These are phyloP conservation scores for Dicorynia guianensis DNA, from an alignment of 306 rosid genomes.

Conservation along the genomic window DNA sequence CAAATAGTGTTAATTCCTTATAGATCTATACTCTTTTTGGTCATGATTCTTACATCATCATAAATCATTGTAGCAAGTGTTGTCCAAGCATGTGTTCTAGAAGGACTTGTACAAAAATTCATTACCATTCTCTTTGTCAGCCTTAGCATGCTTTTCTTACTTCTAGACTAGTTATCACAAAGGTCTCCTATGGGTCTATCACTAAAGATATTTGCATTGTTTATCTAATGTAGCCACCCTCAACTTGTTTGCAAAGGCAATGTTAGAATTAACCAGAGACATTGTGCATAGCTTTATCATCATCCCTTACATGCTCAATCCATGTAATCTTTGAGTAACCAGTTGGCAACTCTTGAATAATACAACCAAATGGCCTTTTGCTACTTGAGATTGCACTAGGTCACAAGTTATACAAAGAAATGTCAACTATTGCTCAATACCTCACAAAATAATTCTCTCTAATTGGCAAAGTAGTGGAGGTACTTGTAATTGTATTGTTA, in stretches of 20 bases:
- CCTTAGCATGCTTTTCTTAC: constrained; percentile 66
- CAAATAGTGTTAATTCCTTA: too few relatives aligned
- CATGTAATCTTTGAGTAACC: constrained; percentile 93
- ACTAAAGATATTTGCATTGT: constrained; percentile 74
- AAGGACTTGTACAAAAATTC: constrained; percentile 77
- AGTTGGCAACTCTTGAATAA: too few relatives aligned
- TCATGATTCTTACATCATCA: constrained; percentile 70
- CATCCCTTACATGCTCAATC: constrained; percentile 86
- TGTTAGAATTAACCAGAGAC: constrained; percentile 65
- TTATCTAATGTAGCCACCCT: constrained; percentile 81
- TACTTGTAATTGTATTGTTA: constrained; percentile 74
- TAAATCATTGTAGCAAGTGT: constrained; percentile 58
- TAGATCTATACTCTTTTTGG: constrained; percentile 60
- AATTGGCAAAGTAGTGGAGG: constrained; percentile 75
- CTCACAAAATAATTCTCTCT: too few relatives aligned
- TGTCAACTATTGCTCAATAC: constrained; percentile 93
- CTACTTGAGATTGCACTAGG: constrained; percentile 44
- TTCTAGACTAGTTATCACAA: constrained; percentile 52
- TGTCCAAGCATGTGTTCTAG: constrained; percentile 85
- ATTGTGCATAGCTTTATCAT: constrained; percentile 61
- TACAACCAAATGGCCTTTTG: constrained; percentile 77
- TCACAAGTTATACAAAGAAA: constrained; percentile 68
- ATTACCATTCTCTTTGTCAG: constrained; percentile 73
- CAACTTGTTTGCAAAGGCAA: constrained; percentile 85
- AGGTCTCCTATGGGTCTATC: constrained; percentile 67